Evolutionary conservation across 169 alveolate genomes (phyloP).

Genomic region (Amoebophrya sp.): DNA sequence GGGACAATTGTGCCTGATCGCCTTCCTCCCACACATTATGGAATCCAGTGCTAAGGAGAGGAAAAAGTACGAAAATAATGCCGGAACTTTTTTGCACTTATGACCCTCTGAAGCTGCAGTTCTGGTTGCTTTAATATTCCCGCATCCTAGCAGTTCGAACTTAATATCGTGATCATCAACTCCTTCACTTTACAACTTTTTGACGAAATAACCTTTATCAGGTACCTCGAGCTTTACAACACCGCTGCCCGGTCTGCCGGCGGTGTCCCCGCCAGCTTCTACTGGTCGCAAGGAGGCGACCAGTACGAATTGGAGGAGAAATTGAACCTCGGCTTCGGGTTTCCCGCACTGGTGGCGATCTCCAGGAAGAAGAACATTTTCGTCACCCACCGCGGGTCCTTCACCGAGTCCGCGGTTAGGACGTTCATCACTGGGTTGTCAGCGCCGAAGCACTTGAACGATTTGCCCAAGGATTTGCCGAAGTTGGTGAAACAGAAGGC

Average conservation of each 20-base stretch:
- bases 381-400: constrained; percentile 32
- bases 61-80: constrained; percentile 51
- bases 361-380: background rate
- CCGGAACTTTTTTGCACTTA: too few species aligned
- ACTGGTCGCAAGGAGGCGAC: constrained; percentile 82
- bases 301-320: constrained; percentile 69
- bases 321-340: constrained; percentile 62
- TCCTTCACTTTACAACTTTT: background rate
- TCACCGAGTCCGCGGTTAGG: constrained; percentile 20
- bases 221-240: constrained; percentile 55
- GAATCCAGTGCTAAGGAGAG: constrained; percentile 70
- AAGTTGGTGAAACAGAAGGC: constrained; percentile 25
- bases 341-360: constrained; percentile 37
- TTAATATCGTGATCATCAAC: too few species aligned
- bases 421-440: constrained; percentile 28
- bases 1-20: constrained; percentile 64
- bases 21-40: constrained; percentile 77
- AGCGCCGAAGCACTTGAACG: constrained; percentile 26
- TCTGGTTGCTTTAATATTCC: too few species aligned
- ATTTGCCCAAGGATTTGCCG: constrained; percentile 19
- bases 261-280: constrained; percentile 65
- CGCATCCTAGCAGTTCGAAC: too few species aligned
- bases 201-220: too few species aligned
- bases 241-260: constrained; percentile 59
- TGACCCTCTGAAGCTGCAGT: too few species aligned